Percentiles rank a stretch among this genome's conserved stretches.
Conservation (phyloP, 441 rosid genomes). For the Bruguiera hainesii region DNA sequence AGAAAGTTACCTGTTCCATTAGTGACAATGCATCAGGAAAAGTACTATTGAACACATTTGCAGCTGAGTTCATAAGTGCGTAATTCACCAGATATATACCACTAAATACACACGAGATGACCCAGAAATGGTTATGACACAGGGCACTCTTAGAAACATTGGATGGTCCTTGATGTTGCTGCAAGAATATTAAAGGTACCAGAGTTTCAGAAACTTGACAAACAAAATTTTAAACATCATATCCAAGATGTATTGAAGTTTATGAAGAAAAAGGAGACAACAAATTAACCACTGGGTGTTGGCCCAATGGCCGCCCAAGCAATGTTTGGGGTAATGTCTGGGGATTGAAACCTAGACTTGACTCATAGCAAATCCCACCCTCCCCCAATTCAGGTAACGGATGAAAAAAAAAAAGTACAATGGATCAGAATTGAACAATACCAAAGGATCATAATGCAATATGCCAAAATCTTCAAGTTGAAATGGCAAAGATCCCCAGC, state of each 20-base stretch:
- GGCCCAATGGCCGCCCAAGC: too few relatives aligned
- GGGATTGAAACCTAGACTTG: too few relatives aligned
- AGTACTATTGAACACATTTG: conserved; percentile 79
- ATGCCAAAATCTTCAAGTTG: too few relatives aligned
- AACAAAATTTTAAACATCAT: background rate
- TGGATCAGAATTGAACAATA: too few relatives aligned
- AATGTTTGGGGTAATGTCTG: too few relatives aligned
- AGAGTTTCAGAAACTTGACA: conserved; percentile 19
- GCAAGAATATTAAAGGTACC: conserved; percentile 27
- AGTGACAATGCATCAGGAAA: conserved; percentile 88
- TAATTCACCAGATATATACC: conserved; percentile 70
- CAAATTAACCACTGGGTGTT: too few relatives aligned
- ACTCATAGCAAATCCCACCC: too few relatives aligned
- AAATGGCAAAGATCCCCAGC: too few relatives aligned
- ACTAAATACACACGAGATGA: conserved; percentile 67
- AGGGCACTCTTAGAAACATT: conserved; percentile 52
- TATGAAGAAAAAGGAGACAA: too few relatives aligned
- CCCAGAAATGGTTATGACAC: conserved; percentile 68
- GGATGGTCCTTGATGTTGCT: conserved; percentile 52
- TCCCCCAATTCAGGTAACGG: too few relatives aligned
- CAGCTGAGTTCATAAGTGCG: conserved; percentile 80
- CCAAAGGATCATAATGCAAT: too few relatives aligned
- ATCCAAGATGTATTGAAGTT: background rate
- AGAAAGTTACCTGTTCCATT: conserved; percentile 74
- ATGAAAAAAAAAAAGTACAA: too few relatives aligned